A percentile compares a stretch with the other conserved stretches of the same genome.
phyloP scores from a whole-genome alignment of 257 asterid species.

The Echium plantagineum region DNA sequence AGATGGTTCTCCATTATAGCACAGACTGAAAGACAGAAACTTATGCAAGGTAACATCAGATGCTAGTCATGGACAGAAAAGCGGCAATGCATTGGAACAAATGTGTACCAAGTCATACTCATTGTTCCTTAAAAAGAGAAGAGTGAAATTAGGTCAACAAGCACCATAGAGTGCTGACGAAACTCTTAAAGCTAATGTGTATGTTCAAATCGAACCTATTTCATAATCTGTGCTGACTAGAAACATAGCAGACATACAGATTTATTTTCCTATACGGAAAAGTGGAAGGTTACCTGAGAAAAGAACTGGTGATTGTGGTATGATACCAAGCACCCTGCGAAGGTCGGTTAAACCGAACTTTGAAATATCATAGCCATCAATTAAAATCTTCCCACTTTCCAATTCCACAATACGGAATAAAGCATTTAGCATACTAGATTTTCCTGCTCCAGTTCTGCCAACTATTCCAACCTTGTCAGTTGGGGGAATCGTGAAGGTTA shows the following conservation, averaged over 20 bases:
- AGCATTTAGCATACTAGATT: slow-evolving; percentile 96
- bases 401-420: slow-evolving; percentile 83
- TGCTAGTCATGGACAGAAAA: neutral
- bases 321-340: slow-evolving; percentile 88
- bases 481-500: slow-evolving; percentile 70
- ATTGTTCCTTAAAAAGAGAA: neutral
- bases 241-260: neutral
- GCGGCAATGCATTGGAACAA: neutral
- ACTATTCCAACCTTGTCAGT: slow-evolving; percentile 92
- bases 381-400: slow-evolving; percentile 68
- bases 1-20: neutral
- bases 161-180: neutral
- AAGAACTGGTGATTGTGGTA: slow-evolving; percentile 93
- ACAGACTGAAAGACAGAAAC: neutral
- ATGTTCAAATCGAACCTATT: too few species aligned
- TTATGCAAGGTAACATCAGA: neutral
- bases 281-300: slow-evolving; percentile 62
- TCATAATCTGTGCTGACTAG: too few species aligned
- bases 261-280: neutral
- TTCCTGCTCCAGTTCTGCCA: slow-evolving; percentile 98
- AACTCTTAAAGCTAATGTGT: too few species aligned
- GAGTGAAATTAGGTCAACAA: neutral
- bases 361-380: slow-evolving; percentile 66
- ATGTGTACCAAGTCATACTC: neutral
- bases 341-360: slow-evolving; percentile 82